Percentiles rank a stretch among this genome's conserved stretches.
These are phyloP conservation scores for Coniophora puteana DNA, from an alignment of 1,284 basidiomycete species.

Conservation along the genomic window DNA sequence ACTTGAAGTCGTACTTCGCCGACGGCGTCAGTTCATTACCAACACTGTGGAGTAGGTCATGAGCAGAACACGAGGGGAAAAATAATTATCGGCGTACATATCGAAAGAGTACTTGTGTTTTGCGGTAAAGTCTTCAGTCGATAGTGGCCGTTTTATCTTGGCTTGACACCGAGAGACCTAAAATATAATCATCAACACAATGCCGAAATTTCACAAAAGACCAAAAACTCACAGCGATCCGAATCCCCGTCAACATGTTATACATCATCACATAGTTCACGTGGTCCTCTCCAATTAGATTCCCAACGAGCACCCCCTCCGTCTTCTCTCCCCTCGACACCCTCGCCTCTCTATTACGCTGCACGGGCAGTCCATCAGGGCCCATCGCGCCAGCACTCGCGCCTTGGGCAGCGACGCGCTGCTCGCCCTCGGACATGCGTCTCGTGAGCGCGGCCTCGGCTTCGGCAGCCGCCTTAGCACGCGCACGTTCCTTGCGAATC, in stretches of 20 bases:
- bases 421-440: conserved; percentile 22
- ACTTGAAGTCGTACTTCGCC: conserved; percentile 97
- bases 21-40: conserved; percentile 97
- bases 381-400: too few relatives aligned
- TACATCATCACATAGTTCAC: conserved; percentile 99
- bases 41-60: conserved; percentile 46
- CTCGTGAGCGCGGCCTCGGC: conserved; percentile 40
- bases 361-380: too few relatives aligned
- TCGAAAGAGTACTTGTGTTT: conserved; percentile 97
- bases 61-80: background rate
- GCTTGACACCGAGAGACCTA: conserved; percentile 95
- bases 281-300: conserved; percentile 95
- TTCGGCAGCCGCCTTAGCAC: conserved; percentile 59
- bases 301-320: conserved; percentile 81
- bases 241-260: conserved; percentile 99
- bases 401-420: too few relatives aligned
- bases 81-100: conserved; percentile 70
- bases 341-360: too few relatives aligned
- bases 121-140: conserved; percentile 85
- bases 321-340: conserved; percentile 29
- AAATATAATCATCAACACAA: conserved; percentile 17
- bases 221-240: conserved; percentile 73
- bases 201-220: background rate
- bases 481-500: conserved; percentile 76
- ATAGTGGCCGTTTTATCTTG: conserved; percentile 84